Base-by-base conservation (phyloP, 179 eudicot genomes). In the Beta macrorhiza region DNA sequence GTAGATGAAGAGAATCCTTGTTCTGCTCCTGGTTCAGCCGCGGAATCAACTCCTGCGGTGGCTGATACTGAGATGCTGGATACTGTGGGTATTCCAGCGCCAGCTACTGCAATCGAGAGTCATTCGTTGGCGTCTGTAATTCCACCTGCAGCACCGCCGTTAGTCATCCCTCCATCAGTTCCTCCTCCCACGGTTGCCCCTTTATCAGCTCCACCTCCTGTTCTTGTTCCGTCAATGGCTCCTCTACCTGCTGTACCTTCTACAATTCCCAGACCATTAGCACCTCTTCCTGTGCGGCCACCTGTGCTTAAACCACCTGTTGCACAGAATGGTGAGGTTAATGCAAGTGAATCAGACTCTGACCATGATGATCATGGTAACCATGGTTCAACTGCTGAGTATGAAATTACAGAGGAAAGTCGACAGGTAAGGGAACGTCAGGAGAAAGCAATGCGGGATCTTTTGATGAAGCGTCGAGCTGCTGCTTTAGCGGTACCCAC, bases 401-500 rank as follows among this genome's bases (percentile, higher is more conserved):
- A 92, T 80, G 98, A 95, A 78, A 86, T 95, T 1, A 90, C 97
- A 4, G 99, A 95, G 83, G 98, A 95, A 82, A 95, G 98, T 85
- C 87, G 86, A 73, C 83, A 74, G 79, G 86, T 82, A 5, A 86
- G 89, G 83, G 99, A 95, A 79, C 83, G 93, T 47, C 97, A 95
- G 51, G 99, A 95, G 80, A 93, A 89, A 75, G 90, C 90, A 0
- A 89, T 86, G 91, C 95, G 90, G 72, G 99, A 95, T 51, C 86
- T 92, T 52, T 69, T 95, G 86, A 88, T 91, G 93, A 93, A 92
- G 84, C 88, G 97, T 4, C 97, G 91, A 0, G 98, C 99, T 58
- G 97, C 97, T 74, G 99, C 99, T 64, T 80, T 95, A 37, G 94
- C 97, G 20, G 99, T 95, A 17, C 99, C 99, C 51, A 95, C 99